A percentile compares a stretch with the other conserved stretches of the same genome.
Evolutionary conservation across 345 rosid genomes (phyloP).

Genomic region (Brassica nigra): DNA sequence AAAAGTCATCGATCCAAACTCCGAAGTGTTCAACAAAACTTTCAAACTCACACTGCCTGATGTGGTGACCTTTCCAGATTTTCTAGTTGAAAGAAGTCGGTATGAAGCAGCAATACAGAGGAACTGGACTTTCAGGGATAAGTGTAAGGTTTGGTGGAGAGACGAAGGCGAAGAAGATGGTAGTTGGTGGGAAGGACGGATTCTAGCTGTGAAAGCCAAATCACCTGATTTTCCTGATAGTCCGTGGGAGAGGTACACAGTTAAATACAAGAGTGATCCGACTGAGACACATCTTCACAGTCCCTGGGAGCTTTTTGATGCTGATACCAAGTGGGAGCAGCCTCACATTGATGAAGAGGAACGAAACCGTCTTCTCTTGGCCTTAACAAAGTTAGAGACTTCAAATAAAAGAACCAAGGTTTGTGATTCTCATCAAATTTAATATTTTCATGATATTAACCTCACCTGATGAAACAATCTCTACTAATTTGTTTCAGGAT

Average conservation of each 20-base stretch:
- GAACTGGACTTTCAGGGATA: constrained; percentile 90
- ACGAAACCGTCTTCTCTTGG: constrained; percentile 55
- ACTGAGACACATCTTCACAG: constrained; percentile 78
- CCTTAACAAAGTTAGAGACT: constrained; percentile 63
- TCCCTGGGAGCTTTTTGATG: constrained; percentile 99
- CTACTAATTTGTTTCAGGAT: constrained; percentile 59
- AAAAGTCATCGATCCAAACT: constrained; percentile 68
- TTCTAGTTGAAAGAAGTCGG: constrained; percentile 92
- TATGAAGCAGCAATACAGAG: constrained; percentile 75
- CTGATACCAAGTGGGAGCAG: constrained; percentile 67
- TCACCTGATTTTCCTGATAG: constrained; percentile 77
- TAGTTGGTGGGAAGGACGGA: constrained; percentile 95
- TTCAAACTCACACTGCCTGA: constrained; percentile 84
- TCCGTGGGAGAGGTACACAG: constrained; percentile 91
- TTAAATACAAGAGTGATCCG: constrained; percentile 82
- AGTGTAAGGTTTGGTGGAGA: constrained; percentile 97
- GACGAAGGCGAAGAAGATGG: constrained; percentile 83
- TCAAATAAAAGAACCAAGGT: constrained; percentile 66
- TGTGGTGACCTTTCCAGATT: constrained; percentile 85
- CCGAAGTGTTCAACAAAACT: constrained; percentile 52
- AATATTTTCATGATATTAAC: constrained; percentile 8
- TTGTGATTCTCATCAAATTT: constrained; percentile 19
- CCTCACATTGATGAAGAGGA: constrained; percentile 64
- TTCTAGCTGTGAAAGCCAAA: constrained; percentile 69
- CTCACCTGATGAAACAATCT: not conserved